These are phyloP conservation scores for Dactylis glomerata DNA, from an alignment of 176 grass and related monocot genomes.

Conservation along the genomic window DNA sequence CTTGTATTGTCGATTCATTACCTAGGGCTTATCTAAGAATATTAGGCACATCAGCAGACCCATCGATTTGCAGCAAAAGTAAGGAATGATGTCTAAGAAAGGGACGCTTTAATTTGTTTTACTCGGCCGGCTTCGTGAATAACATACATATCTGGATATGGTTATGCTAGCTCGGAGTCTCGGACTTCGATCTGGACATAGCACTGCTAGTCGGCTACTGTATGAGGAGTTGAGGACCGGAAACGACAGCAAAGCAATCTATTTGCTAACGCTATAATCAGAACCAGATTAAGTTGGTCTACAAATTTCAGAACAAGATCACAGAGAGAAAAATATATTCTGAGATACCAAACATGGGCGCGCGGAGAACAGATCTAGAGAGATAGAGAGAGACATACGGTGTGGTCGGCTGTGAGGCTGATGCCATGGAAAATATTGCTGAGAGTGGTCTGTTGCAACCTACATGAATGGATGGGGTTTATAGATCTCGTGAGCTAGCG, in stretches of 20 bases:
- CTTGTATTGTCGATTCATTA: neutral
- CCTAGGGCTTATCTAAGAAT: neutral
- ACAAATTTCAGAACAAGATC: neutral
- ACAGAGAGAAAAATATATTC: neutral
- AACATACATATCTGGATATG: neutral
- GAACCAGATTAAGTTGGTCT: neutral
- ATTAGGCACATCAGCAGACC: neutral
- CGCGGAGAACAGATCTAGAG: neutral
- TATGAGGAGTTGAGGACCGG: neutral
- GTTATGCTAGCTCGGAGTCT: neutral
- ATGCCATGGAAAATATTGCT: conserved; percentile 11
- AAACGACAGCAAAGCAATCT: neutral
- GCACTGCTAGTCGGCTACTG: neutral
- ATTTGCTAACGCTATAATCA: neutral
- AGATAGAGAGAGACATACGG: neutral
- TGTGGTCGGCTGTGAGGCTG: conserved; percentile 7
- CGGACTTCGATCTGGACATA: neutral
- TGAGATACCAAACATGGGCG: neutral
- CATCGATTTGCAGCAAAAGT: neutral
- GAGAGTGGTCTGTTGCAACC: neutral
- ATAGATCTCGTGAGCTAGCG: neutral
- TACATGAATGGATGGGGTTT: neutral
- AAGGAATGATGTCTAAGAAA: neutral
- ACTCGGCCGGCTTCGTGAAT: neutral
- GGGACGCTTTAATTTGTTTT: neutral